A percentile compares a stretch with the other conserved stretches of the same genome.
Conservation (phyloP, 306 rosid species). For the Medicago ruthenica region DNA sequence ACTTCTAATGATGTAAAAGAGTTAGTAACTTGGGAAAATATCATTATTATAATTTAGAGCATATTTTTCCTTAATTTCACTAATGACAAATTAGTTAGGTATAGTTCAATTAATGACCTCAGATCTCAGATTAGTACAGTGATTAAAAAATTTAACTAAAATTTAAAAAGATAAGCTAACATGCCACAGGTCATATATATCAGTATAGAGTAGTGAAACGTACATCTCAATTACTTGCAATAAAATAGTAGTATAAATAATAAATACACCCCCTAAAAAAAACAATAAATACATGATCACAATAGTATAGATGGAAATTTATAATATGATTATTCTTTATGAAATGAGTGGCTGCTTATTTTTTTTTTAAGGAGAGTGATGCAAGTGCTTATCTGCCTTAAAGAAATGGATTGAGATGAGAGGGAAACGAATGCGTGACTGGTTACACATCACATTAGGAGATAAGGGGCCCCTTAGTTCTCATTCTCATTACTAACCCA, state of each 20-base stretch:
- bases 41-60: constrained; percentile 22
- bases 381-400: constrained; percentile 10
- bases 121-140: constrained; percentile 20
- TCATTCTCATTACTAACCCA: constrained; percentile 28
- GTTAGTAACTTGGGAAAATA: neutral
- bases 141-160: neutral
- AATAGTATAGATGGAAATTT: neutral
- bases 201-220: constrained; percentile 4
- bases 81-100: constrained; percentile 39
- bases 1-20: constrained; percentile 27
- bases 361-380: constrained; percentile 2
- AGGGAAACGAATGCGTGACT: constrained; percentile 29
- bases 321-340: neutral
- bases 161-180: neutral
- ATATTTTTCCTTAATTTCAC: neutral
- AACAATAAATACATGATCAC: constrained; percentile 24
- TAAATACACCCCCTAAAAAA: too few species aligned
- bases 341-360: constrained; percentile 4
- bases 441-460: constrained; percentile 49
- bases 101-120: constrained; percentile 34
- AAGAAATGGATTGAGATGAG: constrained; percentile 5
- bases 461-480: constrained; percentile 38
- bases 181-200: neutral
- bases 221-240: neutral
- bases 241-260: constrained; percentile 15